Conservation (phyloP, 23 red algal species). For the Gracilaria caudata region DNA sequence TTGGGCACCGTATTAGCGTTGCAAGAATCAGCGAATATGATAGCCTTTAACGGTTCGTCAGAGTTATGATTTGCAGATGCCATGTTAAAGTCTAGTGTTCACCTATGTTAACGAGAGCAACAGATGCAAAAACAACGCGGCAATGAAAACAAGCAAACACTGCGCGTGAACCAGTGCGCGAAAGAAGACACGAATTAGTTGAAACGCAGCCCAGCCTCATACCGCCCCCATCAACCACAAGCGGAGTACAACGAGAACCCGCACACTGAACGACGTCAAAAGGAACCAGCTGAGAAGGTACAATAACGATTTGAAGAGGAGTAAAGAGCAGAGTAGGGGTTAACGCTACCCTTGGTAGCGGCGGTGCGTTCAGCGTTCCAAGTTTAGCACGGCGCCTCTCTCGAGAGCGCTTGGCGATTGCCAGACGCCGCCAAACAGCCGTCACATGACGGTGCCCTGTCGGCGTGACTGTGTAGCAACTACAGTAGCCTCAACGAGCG, state of each 20-base stretch:
- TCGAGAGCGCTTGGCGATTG: too few relatives aligned
- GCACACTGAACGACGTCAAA: background rate
- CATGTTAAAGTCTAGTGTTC: background rate
- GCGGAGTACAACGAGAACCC: background rate
- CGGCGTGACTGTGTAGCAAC: too few relatives aligned
- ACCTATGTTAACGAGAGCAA: background rate
- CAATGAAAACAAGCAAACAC: background rate
- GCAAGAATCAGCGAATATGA: constrained; percentile 69
- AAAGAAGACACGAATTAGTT: background rate
- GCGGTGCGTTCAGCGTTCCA: background rate
- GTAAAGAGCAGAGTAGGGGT: background rate
- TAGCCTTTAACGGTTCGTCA: constrained; percentile 57
- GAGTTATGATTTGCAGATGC: constrained; percentile 31
- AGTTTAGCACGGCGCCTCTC: background rate
- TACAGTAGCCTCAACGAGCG: background rate
- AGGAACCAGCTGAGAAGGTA: background rate
- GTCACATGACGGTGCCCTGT: background rate
- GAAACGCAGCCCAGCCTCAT: background rate
- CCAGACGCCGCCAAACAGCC: too few relatives aligned
- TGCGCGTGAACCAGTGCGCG: too few relatives aligned
- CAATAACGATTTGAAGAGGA: background rate
- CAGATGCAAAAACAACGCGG: background rate
- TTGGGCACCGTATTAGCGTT: constrained; percentile 4
- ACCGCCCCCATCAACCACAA: background rate
- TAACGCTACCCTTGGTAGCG: too few relatives aligned